Evolutionary conservation across 352 stramenopile species (phyloP), one percentile per base, ranked within the genome.

Genomic region (Phytopythium boreale): DNA sequence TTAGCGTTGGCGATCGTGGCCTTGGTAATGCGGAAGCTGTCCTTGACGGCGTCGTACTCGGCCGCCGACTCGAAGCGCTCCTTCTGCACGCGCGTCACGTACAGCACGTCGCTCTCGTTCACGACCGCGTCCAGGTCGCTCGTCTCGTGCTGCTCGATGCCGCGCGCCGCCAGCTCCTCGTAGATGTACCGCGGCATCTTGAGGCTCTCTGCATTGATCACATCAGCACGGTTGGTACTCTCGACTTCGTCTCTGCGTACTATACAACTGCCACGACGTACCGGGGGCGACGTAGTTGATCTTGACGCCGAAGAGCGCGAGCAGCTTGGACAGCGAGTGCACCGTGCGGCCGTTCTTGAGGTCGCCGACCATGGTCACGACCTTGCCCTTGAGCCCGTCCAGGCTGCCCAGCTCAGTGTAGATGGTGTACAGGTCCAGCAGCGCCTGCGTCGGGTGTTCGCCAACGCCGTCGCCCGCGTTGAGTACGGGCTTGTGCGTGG

Each of bases 331-430:
- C 36, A 99, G 80, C 59, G 95, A 99, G 81, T 99, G 98, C 66
- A 99, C 97, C 3, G 98, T 99, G 64, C 98, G 90, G 41, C 98
- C 98, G 78, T 99, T 95, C 83, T 99, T 99, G 39, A 99, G 89
- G 80, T 99, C 98, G 34, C 98, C 97, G 22, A 99, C 85, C 80
- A 99, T 92, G 14, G 97, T 98, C 37, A 99, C 83, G 39, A 95
- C 90, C 67, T 98, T 97, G 56, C 84, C 82, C 52, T 82, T 68
- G 19, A 96, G 67, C 27, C 79, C 78, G 37, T 80, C 73, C 14
- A 87, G 62, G 47, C 64, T 55, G 27, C 82, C 82, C 20, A 97
- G 75, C 76, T 98, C 89, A 62, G 87, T 91, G 65, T 92, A 90
- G 66, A 99, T 98, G 39, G 96, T 99, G 80, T 98, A 99, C 29